Evolutionary conservation across 495 filamentous ascomycete genomes (phyloP), one percentile per base, ranked within the genome.

Genomic region (Neurospora intermedia): DNA sequence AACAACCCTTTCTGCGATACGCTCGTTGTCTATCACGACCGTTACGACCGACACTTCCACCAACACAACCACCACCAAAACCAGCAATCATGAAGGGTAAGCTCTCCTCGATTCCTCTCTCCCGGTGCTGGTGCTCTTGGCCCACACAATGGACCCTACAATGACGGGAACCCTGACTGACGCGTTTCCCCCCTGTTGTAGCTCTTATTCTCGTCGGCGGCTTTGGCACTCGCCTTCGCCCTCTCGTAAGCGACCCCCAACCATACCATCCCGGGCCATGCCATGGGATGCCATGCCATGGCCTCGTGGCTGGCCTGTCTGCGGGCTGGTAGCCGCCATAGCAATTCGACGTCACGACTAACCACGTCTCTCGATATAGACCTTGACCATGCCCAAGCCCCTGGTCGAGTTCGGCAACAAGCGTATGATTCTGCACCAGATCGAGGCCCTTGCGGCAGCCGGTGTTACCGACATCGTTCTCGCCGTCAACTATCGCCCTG

Each of bases 191-290:
- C 48, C 69, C 43, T 41, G 35, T 6, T 48, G 10, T 43, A 99
- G 96, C 96, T 83, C 90, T 99, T 80, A 98, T 99, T 91, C 95
- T 99, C 80, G 96, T 99, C 83, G 96, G 96, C 86, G 96, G 96
- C 81, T 99, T 98, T 85, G 96, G 96, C 81, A 99, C 96, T 83
- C 95, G 96, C 84, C 90, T 99, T 77, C 93, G 96, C 81, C 96
- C 96, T 84, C 88, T 99, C 85, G 94, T 98, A 92, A 84, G 93
- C 42, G 70, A 72, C 75, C 74, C 77, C 71, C 78, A 72, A 76
- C 39, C 66, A 70, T 54, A 46, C 45, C 73, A 69, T 42, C 43
- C 38, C 31, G 70, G 74, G 71, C 73, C 69, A 35, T 5, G 13
- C 18, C 69, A 70, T 39, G 35, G 5, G 5, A 38, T 38, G 27